Percentiles rank a stretch among this genome's conserved stretches.
Conservation (phyloP, 257 asterid species). For the Solanum tarapatanum region DNA sequence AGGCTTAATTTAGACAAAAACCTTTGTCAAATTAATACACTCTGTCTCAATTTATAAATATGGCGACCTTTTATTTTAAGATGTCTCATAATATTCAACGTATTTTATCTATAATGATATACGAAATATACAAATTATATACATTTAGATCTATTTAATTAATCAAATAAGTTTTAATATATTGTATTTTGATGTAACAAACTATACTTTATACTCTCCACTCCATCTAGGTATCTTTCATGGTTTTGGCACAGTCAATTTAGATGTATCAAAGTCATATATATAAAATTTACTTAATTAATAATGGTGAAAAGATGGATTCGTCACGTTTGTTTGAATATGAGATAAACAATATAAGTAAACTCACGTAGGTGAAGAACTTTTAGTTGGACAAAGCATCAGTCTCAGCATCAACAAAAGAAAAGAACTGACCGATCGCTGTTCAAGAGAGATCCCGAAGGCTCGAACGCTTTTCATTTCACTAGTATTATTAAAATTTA, state of each 20-base stretch:
- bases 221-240: background rate
- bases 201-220: background rate
- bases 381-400: background rate
- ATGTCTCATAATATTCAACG: background rate
- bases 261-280: background rate
- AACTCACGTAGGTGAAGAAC: background rate
- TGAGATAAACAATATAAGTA: background rate
- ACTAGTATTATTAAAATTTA: background rate
- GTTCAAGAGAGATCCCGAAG: too few species aligned
- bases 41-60: background rate
- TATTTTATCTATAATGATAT: background rate
- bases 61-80: background rate
- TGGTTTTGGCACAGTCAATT: background rate
- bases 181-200: background rate
- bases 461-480: background rate
- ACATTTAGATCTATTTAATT: background rate
- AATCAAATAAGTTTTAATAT: background rate
- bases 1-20: background rate
- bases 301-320: background rate
- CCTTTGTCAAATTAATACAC: background rate
- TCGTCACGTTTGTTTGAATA: background rate
- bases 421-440: fast-evolving
- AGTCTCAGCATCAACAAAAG: too few species aligned
- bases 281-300: background rate
- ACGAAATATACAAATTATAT: background rate